Percentiles rank a stretch among this genome's conserved stretches.
These are phyloP conservation scores for Vicia sativa DNA, from an alignment of 306 rosid species.

Conservation along the genomic window DNA sequence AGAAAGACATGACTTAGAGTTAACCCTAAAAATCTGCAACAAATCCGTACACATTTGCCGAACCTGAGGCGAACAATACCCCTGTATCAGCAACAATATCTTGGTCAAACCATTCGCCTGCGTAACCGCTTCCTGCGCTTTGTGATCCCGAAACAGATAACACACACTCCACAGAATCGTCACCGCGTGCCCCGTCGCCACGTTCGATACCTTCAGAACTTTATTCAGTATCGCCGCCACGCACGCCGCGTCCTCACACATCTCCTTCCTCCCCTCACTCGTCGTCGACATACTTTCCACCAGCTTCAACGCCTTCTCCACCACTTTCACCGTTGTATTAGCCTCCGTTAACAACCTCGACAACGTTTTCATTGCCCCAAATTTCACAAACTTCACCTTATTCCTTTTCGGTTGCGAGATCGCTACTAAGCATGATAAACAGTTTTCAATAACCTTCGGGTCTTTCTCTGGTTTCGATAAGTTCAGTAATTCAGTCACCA, in stretches of 20 bases:
- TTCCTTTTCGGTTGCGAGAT: conserved; percentile 56
- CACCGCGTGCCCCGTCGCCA: conserved; percentile 78
- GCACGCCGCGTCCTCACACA: conserved; percentile 53
- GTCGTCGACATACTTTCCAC: conserved; percentile 67
- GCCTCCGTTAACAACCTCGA: conserved; percentile 47
- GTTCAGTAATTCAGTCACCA: conserved; percentile 53
- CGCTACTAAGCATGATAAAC: conserved; percentile 52
- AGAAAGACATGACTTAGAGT: conserved; percentile 58
- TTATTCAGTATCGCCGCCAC: conserved; percentile 63
- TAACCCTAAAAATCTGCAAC: conserved; percentile 70
- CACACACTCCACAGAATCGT: conserved; percentile 85
- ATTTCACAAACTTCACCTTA: conserved; percentile 48
- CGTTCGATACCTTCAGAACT: conserved; percentile 59
- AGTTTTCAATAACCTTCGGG: conserved; percentile 50
- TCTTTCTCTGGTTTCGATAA: conserved; percentile 52
- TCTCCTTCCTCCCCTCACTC: conserved; percentile 72
- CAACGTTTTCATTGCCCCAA: conserved; percentile 52
- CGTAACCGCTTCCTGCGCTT: conserved; percentile 65
- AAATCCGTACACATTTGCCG: conserved; percentile 79
- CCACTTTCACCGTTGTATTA: conserved; percentile 37
- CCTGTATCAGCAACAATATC: conserved; percentile 76
- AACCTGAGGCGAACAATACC: conserved; percentile 68
- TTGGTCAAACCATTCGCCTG: conserved; percentile 70
- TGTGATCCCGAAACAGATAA: conserved; percentile 56
- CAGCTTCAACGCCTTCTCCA: conserved; percentile 65